These are phyloP conservation scores for Pyracantha coccinea DNA, from an alignment of 331 rosid species.

Conservation along the genomic window DNA sequence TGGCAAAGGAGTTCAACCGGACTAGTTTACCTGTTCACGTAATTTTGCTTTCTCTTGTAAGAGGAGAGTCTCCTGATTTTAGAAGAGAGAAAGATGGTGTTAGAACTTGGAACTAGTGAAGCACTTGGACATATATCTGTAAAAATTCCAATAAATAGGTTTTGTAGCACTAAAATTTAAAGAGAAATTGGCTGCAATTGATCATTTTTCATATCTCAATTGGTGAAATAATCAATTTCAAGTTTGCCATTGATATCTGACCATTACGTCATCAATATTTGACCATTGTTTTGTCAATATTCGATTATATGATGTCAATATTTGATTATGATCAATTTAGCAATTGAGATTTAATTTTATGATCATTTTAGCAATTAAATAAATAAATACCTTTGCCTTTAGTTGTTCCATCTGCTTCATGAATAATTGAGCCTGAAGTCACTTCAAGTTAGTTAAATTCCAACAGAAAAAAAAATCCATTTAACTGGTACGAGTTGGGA, in stretches of 20 bases:
- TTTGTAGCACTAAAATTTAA: too few species aligned
- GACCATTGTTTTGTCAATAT: too few species aligned
- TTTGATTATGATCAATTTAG: too few species aligned
- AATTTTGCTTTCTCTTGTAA: slow-evolving; percentile 34
- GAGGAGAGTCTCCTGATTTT: slow-evolving; percentile 41
- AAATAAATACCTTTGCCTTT: slow-evolving; percentile 32
- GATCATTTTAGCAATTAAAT: too few species aligned
- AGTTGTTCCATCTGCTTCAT: slow-evolving; percentile 33
- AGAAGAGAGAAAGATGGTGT: background rate
- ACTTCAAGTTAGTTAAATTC: background rate
- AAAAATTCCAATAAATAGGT: background rate
- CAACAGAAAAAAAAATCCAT: background rate
- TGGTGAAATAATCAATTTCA: too few species aligned
- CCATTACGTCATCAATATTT: too few species aligned
- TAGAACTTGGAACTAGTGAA: background rate
- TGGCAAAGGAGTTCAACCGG: background rate
- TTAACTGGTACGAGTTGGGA: background rate
- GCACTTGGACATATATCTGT: background rate
- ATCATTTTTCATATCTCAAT: too few species aligned
- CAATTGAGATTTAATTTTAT: too few species aligned
- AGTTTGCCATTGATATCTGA: too few species aligned
- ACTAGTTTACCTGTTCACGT: slow-evolving; percentile 24
- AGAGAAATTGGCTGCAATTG: too few species aligned
- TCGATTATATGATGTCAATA: too few species aligned
- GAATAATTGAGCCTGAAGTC: slow-evolving; percentile 35